phyloP scores from a whole-genome alignment of 768 basidiomycete species.

The Hemileccinum rubropunctum region DNA sequence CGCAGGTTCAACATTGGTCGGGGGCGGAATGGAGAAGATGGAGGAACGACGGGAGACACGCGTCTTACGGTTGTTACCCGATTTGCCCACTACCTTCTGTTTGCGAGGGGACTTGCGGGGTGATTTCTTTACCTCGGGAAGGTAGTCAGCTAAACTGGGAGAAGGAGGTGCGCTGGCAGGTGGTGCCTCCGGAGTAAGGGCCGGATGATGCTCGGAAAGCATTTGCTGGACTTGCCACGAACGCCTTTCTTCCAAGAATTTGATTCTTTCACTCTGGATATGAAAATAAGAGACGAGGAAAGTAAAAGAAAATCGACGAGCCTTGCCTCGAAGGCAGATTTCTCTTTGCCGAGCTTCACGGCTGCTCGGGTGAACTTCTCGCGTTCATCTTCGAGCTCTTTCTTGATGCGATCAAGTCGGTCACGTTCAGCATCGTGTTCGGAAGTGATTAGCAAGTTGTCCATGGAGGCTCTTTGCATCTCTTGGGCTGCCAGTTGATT shows the following conservation, averaged over 20 bases:
- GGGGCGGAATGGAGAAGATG: constrained; percentile 34
- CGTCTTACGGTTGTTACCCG: constrained; percentile 42
- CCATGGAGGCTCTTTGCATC: constrained; percentile 35
- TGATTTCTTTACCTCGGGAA: constrained; percentile 37
- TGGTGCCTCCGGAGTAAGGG: constrained; percentile 25
- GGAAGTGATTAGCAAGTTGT: constrained; percentile 48
- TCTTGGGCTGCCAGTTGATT: constrained; percentile 50
- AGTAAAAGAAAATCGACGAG: background rate
- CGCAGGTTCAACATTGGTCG: constrained; percentile 38
- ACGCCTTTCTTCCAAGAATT: constrained; percentile 67
- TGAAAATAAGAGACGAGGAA: constrained; percentile 1
- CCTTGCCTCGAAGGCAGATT: constrained; percentile 61
- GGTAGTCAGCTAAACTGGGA: constrained; percentile 22
- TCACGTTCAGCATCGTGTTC: constrained; percentile 53
- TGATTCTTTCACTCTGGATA: constrained; percentile 56
- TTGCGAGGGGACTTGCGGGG: constrained; percentile 46
- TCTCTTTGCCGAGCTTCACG: constrained; percentile 61
- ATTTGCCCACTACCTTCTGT: constrained; percentile 46
- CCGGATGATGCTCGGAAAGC: constrained; percentile 54
- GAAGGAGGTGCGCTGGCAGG: constrained; percentile 13
- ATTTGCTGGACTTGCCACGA: constrained; percentile 67
- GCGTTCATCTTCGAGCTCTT: constrained; percentile 64
- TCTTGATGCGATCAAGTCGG: constrained; percentile 48
- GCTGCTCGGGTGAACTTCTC: constrained; percentile 62
- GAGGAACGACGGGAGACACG: constrained; percentile 47